Percentiles rank a stretch among this genome's conserved stretches.
These are phyloP conservation scores for Penicillium sclerotigenum DNA, from an alignment of 2,329 filamentous ascomycete species.

Conservation along the genomic window DNA sequence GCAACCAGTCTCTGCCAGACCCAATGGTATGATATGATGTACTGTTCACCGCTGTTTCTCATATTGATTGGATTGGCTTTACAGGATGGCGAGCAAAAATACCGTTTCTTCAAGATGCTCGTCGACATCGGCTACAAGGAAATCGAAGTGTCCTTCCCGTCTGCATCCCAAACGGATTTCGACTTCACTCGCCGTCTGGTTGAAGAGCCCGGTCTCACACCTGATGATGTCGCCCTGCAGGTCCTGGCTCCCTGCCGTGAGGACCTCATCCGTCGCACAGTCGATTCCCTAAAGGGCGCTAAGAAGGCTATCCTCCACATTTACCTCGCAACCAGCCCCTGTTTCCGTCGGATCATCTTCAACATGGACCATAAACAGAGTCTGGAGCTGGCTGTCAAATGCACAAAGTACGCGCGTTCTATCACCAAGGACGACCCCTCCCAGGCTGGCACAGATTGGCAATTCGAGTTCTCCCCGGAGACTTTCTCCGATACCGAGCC, in stretches of 20 bases:
- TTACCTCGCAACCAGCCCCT: slow-evolving; percentile 93
- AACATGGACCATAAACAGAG: slow-evolving; percentile 79
- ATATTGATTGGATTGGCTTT: neutral
- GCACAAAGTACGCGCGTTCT: slow-evolving; percentile 79
- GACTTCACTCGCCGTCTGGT: slow-evolving; percentile 87
- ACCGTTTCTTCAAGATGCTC: slow-evolving; percentile 92
- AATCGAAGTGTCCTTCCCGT: slow-evolving; percentile 94
- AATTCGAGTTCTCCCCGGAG: slow-evolving; percentile 51
- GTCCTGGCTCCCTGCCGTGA: slow-evolving; percentile 88
- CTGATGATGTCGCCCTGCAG: slow-evolving; percentile 87
- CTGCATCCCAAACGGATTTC: slow-evolving; percentile 91
- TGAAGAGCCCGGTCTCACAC: slow-evolving; percentile 76
- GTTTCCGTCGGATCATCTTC: slow-evolving; percentile 90
- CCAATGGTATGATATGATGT: slow-evolving; percentile 69
- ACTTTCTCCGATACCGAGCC: slow-evolving; percentile 85
- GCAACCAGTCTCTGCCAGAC: slow-evolving; percentile 88
- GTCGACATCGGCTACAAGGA: slow-evolving; percentile 92
- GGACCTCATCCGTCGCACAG: slow-evolving; percentile 84
- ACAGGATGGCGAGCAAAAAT: slow-evolving; percentile 91
- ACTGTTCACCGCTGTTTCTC: neutral
- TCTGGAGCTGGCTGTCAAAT: slow-evolving; percentile 76
- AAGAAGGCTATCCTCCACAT: slow-evolving; percentile 95
- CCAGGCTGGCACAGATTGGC: slow-evolving; percentile 55
- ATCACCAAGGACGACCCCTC: slow-evolving; percentile 77
- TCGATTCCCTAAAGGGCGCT: slow-evolving; percentile 80